These are phyloP conservation scores for Flaveria bidentis DNA, from an alignment of 129 eudicot genomes.

Conservation along the genomic window DNA sequence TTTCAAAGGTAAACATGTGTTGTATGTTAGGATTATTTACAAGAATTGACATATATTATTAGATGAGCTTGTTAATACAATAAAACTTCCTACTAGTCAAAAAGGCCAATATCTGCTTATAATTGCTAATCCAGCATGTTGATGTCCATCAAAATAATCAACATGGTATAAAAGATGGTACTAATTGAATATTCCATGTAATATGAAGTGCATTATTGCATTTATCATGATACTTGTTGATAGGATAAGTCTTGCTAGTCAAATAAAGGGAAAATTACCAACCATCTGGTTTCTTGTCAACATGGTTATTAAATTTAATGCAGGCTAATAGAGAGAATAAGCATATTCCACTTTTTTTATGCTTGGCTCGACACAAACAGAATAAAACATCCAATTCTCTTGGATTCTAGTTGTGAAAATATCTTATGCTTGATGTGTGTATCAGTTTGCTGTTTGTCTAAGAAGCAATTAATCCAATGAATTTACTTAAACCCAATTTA, in stretches of 20 bases:
- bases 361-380: not conserved
- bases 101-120: not conserved
- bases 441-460: not conserved
- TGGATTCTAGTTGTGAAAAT: conserved; percentile 11
- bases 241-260: conserved; percentile 9
- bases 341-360: not conserved
- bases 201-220: conserved; percentile 6
- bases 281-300: conserved; percentile 1
- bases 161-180: not conserved
- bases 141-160: not conserved
- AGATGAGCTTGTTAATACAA: not conserved
- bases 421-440: not conserved
- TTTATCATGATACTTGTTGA: not conserved
- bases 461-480: not conserved
- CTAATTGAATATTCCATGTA: not conserved
- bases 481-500: not conserved
- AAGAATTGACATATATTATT: not conserved
- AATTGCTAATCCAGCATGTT: conserved; percentile 10
- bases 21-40: not conserved
- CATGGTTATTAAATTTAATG: not conserved
- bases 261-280: not conserved
- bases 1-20: conserved; percentile 53
- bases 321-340: conserved; percentile 9
- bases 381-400: not conserved
- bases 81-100: not conserved